Percentiles rank a stretch among this genome's conserved stretches.
phyloP scores from a whole-genome alignment of 257 asterid species.

The Solanum chiquidenum region DNA sequence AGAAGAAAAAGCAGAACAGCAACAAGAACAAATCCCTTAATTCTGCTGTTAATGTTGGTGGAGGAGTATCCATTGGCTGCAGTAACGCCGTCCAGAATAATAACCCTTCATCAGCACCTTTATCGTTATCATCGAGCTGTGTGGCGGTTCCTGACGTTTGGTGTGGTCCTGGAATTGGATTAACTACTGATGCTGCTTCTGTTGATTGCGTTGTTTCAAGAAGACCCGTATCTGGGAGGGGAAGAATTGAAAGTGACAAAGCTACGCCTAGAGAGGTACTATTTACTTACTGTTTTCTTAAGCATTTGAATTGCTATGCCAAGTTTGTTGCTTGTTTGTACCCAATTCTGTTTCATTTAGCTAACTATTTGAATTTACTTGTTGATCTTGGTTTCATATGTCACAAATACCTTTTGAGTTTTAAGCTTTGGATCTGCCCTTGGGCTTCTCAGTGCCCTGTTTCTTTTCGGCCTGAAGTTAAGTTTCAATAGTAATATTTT shows the following conservation, averaged over 20 bases:
- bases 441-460: background rate
- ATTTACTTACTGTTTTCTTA: background rate
- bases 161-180: slow-evolving; percentile 70
- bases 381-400: background rate
- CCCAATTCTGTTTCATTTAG: background rate
- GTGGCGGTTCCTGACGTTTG: slow-evolving; percentile 67
- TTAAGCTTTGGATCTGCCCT: background rate
- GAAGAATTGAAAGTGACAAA: slow-evolving; percentile 47
- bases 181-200: slow-evolving; percentile 63
- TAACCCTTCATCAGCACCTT: background rate
- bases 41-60: background rate
- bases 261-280: slow-evolving; percentile 49
- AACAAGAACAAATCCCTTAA: background rate
- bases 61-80: background rate
- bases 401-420: background rate
- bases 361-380: background rate
- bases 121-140: background rate
- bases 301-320: background rate
- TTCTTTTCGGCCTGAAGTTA: background rate
- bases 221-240: slow-evolving; percentile 46
- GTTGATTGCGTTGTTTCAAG: slow-evolving; percentile 82
- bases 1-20: slow-evolving; percentile 1
- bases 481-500: background rate
- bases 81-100: background rate
- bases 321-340: background rate